Base-by-base conservation (phyloP, 768 basidiomycete species). In the Rhizopogon rudus region DNA sequence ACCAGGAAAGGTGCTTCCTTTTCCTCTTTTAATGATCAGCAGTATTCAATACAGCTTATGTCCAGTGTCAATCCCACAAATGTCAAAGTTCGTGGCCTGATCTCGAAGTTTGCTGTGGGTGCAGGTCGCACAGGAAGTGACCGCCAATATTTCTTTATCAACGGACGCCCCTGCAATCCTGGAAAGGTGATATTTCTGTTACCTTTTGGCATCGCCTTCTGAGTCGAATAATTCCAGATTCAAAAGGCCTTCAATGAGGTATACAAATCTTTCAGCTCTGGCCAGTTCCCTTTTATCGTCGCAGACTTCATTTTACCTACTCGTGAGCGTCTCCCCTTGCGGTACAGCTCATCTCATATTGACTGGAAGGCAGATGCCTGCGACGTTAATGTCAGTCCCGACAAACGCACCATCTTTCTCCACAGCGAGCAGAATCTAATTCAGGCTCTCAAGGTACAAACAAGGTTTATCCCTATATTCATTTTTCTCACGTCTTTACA, bases 321-420 rank as follows among this genome's bases (percentile, higher is more conserved):
- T 5, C 78, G 93, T 93, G 56, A 6, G 84, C 58, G 12, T 13
- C 25, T 29, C 43, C 45, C 35, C 28, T 52, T 3, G 8, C 14
- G 0, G 1, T 25, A 16, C 9, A 16, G 14, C 48, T 49, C 35
- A 22, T 49, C 20, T 16, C 35, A 22, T 49, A 14, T 16, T 49
- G 3, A 49, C 48, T 25, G 20, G 35, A 37, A 8, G 1, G 6
- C 58, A 94, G 92, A 85, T 54, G 75, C 82, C 0, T 91, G 84
- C 63, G 97, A 99, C 65, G 84, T 99, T 64, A 99, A 99, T 58
- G 90, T 98, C 56, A 91, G 86, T 58, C 96, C 97, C 0, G 97
- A 98, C 73, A 99, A 98, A 65, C 81, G 96, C n/a, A 95, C 93
- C 0, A 88, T 98, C 39, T 86, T 97, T 50, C 64, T 99, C 10